Percentiles rank a stretch among this genome's conserved stretches.
These are phyloP conservation scores for Aspergillus indologenus DNA, from an alignment of 495 filamentous ascomycete genomes.

Conservation along the genomic window DNA sequence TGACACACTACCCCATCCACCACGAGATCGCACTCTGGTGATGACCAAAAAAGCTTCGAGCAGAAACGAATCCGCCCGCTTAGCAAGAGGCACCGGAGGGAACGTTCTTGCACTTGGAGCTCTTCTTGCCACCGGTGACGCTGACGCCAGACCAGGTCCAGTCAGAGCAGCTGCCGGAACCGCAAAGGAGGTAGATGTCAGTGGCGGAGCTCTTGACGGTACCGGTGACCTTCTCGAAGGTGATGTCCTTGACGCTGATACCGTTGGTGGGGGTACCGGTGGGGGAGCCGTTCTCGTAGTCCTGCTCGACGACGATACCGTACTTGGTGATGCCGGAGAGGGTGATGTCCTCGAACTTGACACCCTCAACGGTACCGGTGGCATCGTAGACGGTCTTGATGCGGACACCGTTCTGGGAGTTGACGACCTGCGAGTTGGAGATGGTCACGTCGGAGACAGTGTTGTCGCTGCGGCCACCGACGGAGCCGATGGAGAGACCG, in stretches of 20 bases:
- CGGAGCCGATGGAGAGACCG: slow-evolving; percentile 63
- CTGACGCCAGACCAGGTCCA: slow-evolving; percentile 47
- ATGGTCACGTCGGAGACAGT: slow-evolving; percentile 55
- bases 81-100: slow-evolving; percentile 36
- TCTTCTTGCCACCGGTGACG: slow-evolving; percentile 47
- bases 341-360: slow-evolving; percentile 60
- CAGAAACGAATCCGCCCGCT: not conserved
- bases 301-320: slow-evolving; percentile 66
- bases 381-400: slow-evolving; percentile 60
- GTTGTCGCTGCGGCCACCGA: slow-evolving; percentile 60
- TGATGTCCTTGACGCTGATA: slow-evolving; percentile 56
- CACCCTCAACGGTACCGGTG: slow-evolving; percentile 53
- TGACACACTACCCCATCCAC: no score
- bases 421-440: slow-evolving; percentile 45
- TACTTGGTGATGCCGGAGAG: slow-evolving; percentile 53
- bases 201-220: slow-evolving; percentile 38
- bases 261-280: slow-evolving; percentile 58
- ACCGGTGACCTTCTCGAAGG: slow-evolving; percentile 49
- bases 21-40: not conserved
- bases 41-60: not conserved
- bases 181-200: slow-evolving; percentile 54
- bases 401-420: slow-evolving; percentile 49
- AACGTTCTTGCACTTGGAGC: slow-evolving; percentile 38
- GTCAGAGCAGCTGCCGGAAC: slow-evolving; percentile 31
- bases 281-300: slow-evolving; percentile 61